phyloP scores from a whole-genome alignment of 306 rosid species.

The Trifolium pratense region DNA sequence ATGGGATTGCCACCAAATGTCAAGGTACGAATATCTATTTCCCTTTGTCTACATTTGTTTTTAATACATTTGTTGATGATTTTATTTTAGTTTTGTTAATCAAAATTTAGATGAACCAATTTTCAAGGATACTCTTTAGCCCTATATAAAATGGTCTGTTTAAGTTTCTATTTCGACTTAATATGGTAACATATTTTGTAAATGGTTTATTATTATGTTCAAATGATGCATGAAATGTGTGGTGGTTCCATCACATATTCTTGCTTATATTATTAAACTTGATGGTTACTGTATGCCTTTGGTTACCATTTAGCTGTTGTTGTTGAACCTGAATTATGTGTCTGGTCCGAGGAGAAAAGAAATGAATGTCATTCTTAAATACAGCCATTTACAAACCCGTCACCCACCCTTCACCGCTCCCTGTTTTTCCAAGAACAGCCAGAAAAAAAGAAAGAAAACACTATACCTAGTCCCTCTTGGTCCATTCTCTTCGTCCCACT shows the following conservation, averaged over 20 bases:
- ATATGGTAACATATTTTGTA: slow-evolving; percentile 11
- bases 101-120: neutral
- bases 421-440: too few species aligned
- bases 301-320: neutral
- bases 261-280: neutral
- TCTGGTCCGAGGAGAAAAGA: too few species aligned
- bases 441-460: too few species aligned
- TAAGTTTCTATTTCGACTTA: neutral
- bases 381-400: too few species aligned
- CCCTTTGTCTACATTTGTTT: slow-evolving; percentile 21
- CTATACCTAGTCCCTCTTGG: too few species aligned
- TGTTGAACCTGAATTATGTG: too few species aligned
- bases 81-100: slow-evolving; percentile 5
- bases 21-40: slow-evolving; percentile 54
- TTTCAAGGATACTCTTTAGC: slow-evolving; percentile 18
- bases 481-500: too few species aligned
- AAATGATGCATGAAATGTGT: slow-evolving; percentile 2
- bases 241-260: slow-evolving; percentile 16
- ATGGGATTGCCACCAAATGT: slow-evolving; percentile 41
- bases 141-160: neutral
- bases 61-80: slow-evolving; percentile 19
- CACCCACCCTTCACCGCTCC: too few species aligned
- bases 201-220: slow-evolving; percentile 6
- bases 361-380: too few species aligned
- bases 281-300: neutral